These are phyloP conservation scores for Dactylonectria estremocensis DNA, from an alignment of 2,329 filamentous ascomycete genomes.

Conservation along the genomic window DNA sequence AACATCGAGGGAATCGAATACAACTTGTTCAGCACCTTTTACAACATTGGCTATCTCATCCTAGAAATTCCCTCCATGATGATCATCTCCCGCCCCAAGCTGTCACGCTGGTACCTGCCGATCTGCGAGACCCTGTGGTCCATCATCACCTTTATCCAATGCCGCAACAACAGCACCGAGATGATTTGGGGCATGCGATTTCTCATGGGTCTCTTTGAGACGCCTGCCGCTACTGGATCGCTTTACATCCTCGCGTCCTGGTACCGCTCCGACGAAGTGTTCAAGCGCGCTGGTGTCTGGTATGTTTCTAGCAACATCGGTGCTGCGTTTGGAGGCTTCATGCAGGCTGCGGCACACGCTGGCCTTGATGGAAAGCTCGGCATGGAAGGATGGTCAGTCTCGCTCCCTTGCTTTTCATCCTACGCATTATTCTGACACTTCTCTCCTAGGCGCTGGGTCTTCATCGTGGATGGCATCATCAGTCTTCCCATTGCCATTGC, in stretches of 20 bases:
- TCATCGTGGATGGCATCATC: slow-evolving; percentile 55
- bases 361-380: slow-evolving; percentile 35
- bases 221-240: slow-evolving; percentile 39
- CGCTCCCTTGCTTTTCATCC: neutral
- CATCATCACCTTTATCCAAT: slow-evolving; percentile 30
- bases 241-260: slow-evolving; percentile 53
- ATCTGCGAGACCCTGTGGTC: slow-evolving; percentile 34
- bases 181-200: slow-evolving; percentile 38
- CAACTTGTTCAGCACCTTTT: slow-evolving; percentile 46
- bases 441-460: slow-evolving; percentile 50
- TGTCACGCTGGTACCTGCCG: slow-evolving; percentile 30
- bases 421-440: neutral
- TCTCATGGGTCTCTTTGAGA: slow-evolving; percentile 41
- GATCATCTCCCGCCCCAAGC: slow-evolving; percentile 43
- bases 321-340: slow-evolving; percentile 35
- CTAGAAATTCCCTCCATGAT: slow-evolving; percentile 46
- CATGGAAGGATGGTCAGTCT: slow-evolving; percentile 34
- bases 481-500: slow-evolving; percentile 48
- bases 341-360: slow-evolving; percentile 39
- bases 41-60: slow-evolving; percentile 49
- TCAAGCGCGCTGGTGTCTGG: slow-evolving; percentile 66
- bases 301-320: slow-evolving; percentile 53
- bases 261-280: slow-evolving; percentile 56
- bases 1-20: slow-evolving; percentile 53
- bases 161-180: slow-evolving; percentile 22